phyloP scores from a whole-genome alignment of 1,284 basidiomycete genomes.

The Malassezia sympodialis region DNA sequence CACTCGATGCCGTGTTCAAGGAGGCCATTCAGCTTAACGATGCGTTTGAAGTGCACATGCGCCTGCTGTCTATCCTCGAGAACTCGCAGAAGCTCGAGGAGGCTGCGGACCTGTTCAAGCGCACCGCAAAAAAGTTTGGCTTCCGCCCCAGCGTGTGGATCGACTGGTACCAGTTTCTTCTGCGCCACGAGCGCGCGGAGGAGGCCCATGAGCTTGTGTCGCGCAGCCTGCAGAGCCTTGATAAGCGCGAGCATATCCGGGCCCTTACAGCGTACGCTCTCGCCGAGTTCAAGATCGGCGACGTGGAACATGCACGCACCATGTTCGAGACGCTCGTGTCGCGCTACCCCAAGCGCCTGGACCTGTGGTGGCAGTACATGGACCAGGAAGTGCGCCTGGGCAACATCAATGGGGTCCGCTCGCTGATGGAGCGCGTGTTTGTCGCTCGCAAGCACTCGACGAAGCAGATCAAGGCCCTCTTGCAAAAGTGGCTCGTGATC shows the following conservation, averaged over 20 bases:
- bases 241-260: slow-evolving; percentile 88
- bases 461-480: slow-evolving; percentile 77
- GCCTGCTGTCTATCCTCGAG: slow-evolving; percentile 73
- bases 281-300: slow-evolving; percentile 86
- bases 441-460: slow-evolving; percentile 69
- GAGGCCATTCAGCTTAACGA: slow-evolving; percentile 85
- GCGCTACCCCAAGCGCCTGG: slow-evolving; percentile 83
- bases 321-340: slow-evolving; percentile 94
- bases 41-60: slow-evolving; percentile 75
- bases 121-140: slow-evolving; percentile 72
- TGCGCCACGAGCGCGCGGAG: slow-evolving; percentile 64
- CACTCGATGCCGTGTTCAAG: slow-evolving; percentile 69
- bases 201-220: slow-evolving; percentile 77
- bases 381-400: slow-evolving; percentile 76
- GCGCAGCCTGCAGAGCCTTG: slow-evolving; percentile 78
- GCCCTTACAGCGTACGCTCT: slow-evolving; percentile 89
- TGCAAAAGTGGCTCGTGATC: slow-evolving; percentile 86
- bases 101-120: slow-evolving; percentile 32
- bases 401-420: slow-evolving; percentile 56
- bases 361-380: slow-evolving; percentile 92
- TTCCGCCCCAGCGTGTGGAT: slow-evolving; percentile 86
- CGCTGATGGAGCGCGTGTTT: slow-evolving; percentile 72
- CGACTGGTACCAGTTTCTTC: slow-evolving; percentile 64
- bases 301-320: slow-evolving; percentile 85
- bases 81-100: slow-evolving; percentile 60